Percentiles rank a stretch among this genome's conserved stretches.
Conservation (phyloP, 768 basidiomycete species). For the Trametes punicea region DNA sequence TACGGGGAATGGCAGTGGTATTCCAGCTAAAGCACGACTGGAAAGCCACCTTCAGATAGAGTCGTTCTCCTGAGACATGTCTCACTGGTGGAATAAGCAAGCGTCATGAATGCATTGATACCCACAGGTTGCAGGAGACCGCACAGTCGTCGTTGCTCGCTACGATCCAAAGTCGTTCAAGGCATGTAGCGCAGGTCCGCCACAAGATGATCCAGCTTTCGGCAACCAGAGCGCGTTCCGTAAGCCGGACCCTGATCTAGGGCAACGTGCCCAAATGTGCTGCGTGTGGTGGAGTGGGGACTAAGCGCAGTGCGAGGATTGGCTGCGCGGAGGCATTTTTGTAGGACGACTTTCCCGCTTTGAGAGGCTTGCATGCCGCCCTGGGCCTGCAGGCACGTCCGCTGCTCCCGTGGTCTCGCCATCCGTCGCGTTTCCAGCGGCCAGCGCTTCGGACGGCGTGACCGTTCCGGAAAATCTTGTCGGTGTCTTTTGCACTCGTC, state of each 20-base stretch:
- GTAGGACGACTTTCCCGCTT: not conserved
- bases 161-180: not conserved
- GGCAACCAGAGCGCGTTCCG: conserved; percentile 1
- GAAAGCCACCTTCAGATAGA: not conserved
- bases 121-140: too few relatives aligned
- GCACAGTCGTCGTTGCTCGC: not conserved
- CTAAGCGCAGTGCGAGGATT: not conserved
- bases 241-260: conserved; percentile 8
- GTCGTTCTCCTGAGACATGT: not conserved
- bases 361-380: not conserved
- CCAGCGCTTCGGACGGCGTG: conserved; percentile 7
- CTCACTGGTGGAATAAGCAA: too few relatives aligned
- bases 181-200: not conserved
- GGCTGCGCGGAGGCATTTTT: not conserved
- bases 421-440: not conserved
- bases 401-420: conserved; percentile 3
- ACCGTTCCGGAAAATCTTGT: conserved; percentile 13
- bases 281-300: not conserved
- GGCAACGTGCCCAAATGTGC: not conserved
- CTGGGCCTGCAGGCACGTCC: not conserved
- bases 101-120: too few relatives aligned
- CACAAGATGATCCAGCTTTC: not conserved
- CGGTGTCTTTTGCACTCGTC: conserved; percentile 6
- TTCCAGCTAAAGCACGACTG: not conserved
- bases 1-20: not conserved